Evolutionary conservation across 208 protist species (phyloP), one percentile per base, ranked within the genome.

Genomic region (Herpetomonas tarakana): DNA sequence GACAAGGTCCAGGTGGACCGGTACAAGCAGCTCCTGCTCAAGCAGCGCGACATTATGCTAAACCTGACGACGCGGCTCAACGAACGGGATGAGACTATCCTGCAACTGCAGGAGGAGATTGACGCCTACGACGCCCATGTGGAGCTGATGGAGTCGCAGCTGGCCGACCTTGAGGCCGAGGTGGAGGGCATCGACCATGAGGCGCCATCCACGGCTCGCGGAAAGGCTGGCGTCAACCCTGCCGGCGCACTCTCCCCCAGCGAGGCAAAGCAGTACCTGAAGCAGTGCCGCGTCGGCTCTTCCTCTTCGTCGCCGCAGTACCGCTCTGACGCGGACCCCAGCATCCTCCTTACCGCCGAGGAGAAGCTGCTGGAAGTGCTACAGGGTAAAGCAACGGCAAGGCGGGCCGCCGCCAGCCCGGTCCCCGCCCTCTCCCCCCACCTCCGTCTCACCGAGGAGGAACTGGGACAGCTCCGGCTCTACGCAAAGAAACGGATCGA

Each of bases 11-110:
- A 98, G 72, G 88, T 98, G 52, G 82, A 92, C 21, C 68, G 94
- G 25, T 98, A 98, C 88, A 98, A 98, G 74, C 81, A 96, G 59
- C 83, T 98, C n/a, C 73, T 98, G 47, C 65, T 98, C 45, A 98
- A 98, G 78, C 97, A 98, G 76, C 81, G 96, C 12, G 96, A 98
- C 66, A 97, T 98, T 59, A 98, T 98, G 94, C 81, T 98, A 45
- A 84, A 81, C 52, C 77, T 98, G 35, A 98, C 94, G 11, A 78
- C 79, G 12, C 76, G 94, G 12, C 71, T 98, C 2, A 96, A 96
- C 62, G 93, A 98, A 65, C 72, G 94, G 21, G 96, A 98, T 58
- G 88, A 97, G 68, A 85, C 83, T 12, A 96, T 97, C 25, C 56
- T 94, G 46, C 65, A 78, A 22, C 61, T 97, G 51, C 86, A 97